These are phyloP conservation scores for Neostapfia colusana DNA, from an alignment of 176 grass and related monocot species.

Conservation along the genomic window DNA sequence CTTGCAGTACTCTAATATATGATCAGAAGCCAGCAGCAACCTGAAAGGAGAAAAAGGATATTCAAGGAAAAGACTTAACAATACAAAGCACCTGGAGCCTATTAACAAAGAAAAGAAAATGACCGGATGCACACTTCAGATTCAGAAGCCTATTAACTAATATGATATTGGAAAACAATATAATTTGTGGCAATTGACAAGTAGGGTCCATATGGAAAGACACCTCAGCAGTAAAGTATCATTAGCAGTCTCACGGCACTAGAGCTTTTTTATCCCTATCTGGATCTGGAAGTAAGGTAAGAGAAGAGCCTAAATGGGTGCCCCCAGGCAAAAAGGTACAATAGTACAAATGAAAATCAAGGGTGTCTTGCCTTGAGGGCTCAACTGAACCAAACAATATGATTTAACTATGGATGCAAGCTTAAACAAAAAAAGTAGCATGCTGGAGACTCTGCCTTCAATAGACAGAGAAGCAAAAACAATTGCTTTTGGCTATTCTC, in stretches of 20 bases:
- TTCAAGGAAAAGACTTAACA: neutral
- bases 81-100: neutral
- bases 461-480: neutral
- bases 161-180: constrained; percentile 4
- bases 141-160: neutral
- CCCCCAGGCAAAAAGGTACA: neutral
- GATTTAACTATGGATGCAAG: neutral
- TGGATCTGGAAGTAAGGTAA: constrained; percentile 26
- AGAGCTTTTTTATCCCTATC: neutral
- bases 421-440: neutral
- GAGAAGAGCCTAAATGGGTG: constrained; percentile 20
- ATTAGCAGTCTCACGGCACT: neutral
- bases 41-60: constrained; percentile 30
- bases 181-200: constrained; percentile 13
- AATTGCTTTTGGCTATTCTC: neutral
- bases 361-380: constrained; percentile 5
- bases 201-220: constrained; percentile 10
- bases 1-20: constrained; percentile 22
- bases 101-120: neutral
- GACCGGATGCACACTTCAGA: neutral
- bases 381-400: constrained; percentile 1
- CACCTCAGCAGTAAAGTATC: constrained; percentile 12
- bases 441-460: neutral
- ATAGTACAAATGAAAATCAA: constrained; percentile 15
- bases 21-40: constrained; percentile 29